Base-by-base conservation (phyloP, 495 filamentous ascomycete species). In the Annulohypoxylon bovei region DNA sequence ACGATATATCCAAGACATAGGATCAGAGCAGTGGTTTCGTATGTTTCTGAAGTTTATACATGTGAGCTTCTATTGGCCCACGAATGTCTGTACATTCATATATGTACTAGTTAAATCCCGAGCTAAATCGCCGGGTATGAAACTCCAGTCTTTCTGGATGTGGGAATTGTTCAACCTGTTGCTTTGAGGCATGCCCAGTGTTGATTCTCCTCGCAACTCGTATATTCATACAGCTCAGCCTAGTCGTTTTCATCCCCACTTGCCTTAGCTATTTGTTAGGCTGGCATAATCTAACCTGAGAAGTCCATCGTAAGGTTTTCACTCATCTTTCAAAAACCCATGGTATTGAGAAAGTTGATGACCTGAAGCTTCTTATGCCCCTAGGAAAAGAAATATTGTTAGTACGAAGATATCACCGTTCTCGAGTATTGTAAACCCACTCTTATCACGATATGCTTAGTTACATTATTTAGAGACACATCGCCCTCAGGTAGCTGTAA, bases 381-480 rank as follows among this genome's bases (percentile, higher is more conserved):
- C 75, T 77, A 25, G 16, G 32, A 52, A n/a, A 28, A 1, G 8
- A 47, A 18, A 11, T 1, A n/a, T 40, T 28, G 55, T 73, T 39
- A 74, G 44, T 46, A 60, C 5, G 22, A 37, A 8, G 8, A 37
- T 12, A 18, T 18, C 9, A 44, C 8, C 2, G 6, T 16, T 16
- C 25, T 4, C 27, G n/a, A 14, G 33, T 7, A 14, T 6, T 30
- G 6, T 2, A 2, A 46, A 68, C 80, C 68, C 75, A 88, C 88
- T 80, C 84, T 88, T 68, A 90, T 82, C 40, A 85, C 78, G 23
- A 90, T 84, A 65, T 90, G 87, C 16, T 81, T 81, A n/a, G 81
- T 90, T 0, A 84, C 67, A 49, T 78, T 79, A 68, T 88, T 89
- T 20, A 90, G 75, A 3, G 77, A 75, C 7, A 89, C 77, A 23